Percentiles rank a stretch among this genome's conserved stretches.
These are phyloP conservation scores for Aphanomyces euteiches DNA, from an alignment of 352 stramenopile genomes.

Conservation along the genomic window DNA sequence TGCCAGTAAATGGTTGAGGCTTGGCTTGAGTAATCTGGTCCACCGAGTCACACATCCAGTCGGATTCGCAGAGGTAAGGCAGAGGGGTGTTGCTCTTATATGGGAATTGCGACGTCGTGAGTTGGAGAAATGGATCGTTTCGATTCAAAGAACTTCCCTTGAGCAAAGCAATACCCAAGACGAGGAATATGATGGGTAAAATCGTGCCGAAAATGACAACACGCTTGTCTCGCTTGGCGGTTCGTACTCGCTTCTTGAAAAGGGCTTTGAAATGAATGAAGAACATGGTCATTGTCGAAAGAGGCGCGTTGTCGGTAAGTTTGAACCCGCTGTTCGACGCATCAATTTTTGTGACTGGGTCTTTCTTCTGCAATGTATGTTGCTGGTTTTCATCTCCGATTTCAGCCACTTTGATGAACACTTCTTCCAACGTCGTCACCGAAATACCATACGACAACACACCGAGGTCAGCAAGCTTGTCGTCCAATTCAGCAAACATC, in stretches of 20 bases:
- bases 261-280: constrained; percentile 39
- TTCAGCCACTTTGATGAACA: constrained; percentile 78
- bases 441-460: constrained; percentile 68
- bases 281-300: too few species aligned
- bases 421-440: constrained; percentile 83
- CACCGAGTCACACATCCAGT: constrained; percentile 25
- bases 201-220: constrained; percentile 63
- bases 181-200: constrained; percentile 67
- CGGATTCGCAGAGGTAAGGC: constrained; percentile 25
- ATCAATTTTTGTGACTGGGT: too few species aligned
- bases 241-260: constrained; percentile 78
- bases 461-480: constrained; percentile 35
- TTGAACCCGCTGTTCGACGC: too few species aligned
- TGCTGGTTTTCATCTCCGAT: constrained; percentile 3
- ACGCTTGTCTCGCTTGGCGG: constrained; percentile 86
- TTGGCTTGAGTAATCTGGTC: background rate
- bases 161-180: constrained; percentile 59
- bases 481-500: constrained; percentile 79
- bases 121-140: constrained; percentile 37
- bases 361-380: background rate
- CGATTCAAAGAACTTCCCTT: constrained; percentile 36
- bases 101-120: constrained; percentile 11
- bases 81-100: constrained; percentile 4
- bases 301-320: too few species aligned
- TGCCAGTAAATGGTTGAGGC: background rate